Evolutionary conservation across 2,329 filamentous ascomycete species (phyloP).

Genomic region (Remersonia thermophila): DNA sequence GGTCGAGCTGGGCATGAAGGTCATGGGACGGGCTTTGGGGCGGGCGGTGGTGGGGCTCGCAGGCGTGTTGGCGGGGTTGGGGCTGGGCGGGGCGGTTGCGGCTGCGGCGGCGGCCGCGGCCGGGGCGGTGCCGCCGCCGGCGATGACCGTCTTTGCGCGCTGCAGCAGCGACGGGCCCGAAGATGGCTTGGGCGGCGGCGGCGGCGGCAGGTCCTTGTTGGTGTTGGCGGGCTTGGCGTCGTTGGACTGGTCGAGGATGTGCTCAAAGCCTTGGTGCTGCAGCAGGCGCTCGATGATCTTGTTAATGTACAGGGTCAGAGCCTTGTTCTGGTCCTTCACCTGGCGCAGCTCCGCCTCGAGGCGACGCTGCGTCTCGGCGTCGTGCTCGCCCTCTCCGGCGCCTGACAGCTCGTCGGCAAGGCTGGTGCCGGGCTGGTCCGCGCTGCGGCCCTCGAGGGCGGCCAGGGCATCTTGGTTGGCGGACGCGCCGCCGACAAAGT

Average conservation of each 20-base stretch:
- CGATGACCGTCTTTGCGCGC: constrained; percentile 49
- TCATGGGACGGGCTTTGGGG: constrained; percentile 43
- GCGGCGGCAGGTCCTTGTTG: constrained; percentile 77
- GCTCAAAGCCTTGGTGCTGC: constrained; percentile 88
- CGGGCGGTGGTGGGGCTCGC: constrained; percentile 20
- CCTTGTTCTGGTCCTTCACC: constrained; percentile 90
- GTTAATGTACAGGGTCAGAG: constrained; percentile 94
- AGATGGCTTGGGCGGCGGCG: constrained; percentile 40
- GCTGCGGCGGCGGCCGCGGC: constrained; percentile 43
- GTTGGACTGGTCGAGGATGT: constrained; percentile 73
- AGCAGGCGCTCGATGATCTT: constrained; percentile 94
- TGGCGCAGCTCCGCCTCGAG: constrained; percentile 69
- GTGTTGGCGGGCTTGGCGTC: constrained; percentile 46
- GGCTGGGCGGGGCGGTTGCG: too few species aligned
- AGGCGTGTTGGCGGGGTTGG: neutral
- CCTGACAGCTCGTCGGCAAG: constrained; percentile 84
- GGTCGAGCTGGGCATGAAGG: constrained; percentile 31
- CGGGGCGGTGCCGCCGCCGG: constrained; percentile 46
- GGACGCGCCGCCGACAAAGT: constrained; percentile 38
- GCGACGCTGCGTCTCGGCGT: constrained; percentile 42
- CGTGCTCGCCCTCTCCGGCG: constrained; percentile 39
- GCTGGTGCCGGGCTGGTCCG: constrained; percentile 31
- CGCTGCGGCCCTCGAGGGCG: constrained; percentile 45
- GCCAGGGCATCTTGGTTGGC: constrained; percentile 52
- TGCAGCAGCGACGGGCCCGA: constrained; percentile 41